Percentiles rank a stretch among this genome's conserved stretches.
Evolutionary conservation across 768 basidiomycete genomes (phyloP).

Genomic region (Lyophyllum shimeji): DNA sequence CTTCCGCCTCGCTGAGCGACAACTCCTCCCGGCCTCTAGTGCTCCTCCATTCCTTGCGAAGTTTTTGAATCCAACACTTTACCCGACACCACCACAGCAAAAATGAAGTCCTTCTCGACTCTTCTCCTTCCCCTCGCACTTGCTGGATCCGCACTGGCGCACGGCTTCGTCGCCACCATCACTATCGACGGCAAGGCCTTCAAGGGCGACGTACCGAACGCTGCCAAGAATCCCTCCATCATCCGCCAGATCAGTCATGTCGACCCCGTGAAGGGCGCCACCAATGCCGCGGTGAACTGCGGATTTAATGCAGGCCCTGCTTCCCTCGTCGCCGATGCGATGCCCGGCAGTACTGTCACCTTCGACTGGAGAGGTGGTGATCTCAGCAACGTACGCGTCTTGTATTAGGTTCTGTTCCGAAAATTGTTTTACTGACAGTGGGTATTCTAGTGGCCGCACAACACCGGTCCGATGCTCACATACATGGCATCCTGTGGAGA

Average conservation of each 20-base stretch:
- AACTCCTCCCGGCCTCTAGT: constrained; percentile 1
- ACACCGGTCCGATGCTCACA: constrained; percentile 70
- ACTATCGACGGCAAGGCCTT: constrained; percentile 39
- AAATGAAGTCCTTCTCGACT: constrained; percentile 23
- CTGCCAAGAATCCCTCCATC: constrained; percentile 26
- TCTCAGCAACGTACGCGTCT: constrained; percentile 30
- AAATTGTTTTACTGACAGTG: neutral
- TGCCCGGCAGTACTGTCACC: constrained; percentile 51
- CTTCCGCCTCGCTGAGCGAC: constrained; percentile 19
- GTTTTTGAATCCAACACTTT: neutral
- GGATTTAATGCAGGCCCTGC: constrained; percentile 54
- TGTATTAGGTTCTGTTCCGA: neutral
- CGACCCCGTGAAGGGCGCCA: constrained; percentile 52
- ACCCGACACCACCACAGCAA: neutral
- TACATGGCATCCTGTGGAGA: constrained; percentile 69
- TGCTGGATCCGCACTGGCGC: constrained; percentile 39
- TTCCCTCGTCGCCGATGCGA: constrained; percentile 49
- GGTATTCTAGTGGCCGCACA: constrained; percentile 42
- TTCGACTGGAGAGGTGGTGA: constrained; percentile 59
- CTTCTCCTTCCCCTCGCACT: constrained; percentile 33
- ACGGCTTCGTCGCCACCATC: constrained; percentile 41
- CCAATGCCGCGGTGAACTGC: constrained; percentile 58
- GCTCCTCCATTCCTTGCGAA: constrained; percentile 5
- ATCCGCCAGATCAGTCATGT: constrained; percentile 39
- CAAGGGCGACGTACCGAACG: constrained; percentile 33